Percentiles rank a stretch among this genome's conserved stretches.
Evolutionary conservation across 305 asterid species (phyloP).

Genomic region (Solanum hybrid): DNA sequence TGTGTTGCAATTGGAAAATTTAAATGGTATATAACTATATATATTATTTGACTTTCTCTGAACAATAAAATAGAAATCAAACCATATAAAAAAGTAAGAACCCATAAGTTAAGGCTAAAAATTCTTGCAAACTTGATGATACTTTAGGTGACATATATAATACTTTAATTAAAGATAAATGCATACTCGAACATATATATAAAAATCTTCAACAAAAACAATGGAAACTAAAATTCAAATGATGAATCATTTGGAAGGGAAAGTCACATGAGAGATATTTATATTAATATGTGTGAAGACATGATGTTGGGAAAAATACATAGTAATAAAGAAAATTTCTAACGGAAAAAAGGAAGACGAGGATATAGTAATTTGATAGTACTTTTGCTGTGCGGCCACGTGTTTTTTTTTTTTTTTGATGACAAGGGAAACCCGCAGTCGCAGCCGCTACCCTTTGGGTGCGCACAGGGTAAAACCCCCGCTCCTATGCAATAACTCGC

Average conservation of each 20-base stretch:
- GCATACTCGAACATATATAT: background rate
- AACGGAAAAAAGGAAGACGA: background rate
- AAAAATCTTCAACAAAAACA: background rate
- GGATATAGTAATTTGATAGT: background rate
- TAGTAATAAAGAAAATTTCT: background rate
- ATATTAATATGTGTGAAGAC: background rate
- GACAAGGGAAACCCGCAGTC: too few relatives aligned
- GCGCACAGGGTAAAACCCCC: too few relatives aligned
- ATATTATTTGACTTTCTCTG: background rate
- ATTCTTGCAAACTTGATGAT: background rate
- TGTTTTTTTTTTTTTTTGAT: too few relatives aligned
- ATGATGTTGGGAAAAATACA: background rate
- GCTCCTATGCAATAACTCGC: too few relatives aligned
- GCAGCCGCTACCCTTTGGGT: too few relatives aligned
- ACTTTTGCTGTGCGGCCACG: background rate
- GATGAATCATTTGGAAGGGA: background rate
- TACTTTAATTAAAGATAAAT: background rate
- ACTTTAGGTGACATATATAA: background rate
- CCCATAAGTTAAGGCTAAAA: background rate
- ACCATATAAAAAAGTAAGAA: background rate
- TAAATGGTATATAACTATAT: background rate
- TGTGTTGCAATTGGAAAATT: background rate
- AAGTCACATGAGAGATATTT: background rate
- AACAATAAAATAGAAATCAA: background rate
- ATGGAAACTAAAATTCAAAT: background rate